Conservation (phyloP, 331 rosid genomes). For the Pyracantha coccinea region DNA sequence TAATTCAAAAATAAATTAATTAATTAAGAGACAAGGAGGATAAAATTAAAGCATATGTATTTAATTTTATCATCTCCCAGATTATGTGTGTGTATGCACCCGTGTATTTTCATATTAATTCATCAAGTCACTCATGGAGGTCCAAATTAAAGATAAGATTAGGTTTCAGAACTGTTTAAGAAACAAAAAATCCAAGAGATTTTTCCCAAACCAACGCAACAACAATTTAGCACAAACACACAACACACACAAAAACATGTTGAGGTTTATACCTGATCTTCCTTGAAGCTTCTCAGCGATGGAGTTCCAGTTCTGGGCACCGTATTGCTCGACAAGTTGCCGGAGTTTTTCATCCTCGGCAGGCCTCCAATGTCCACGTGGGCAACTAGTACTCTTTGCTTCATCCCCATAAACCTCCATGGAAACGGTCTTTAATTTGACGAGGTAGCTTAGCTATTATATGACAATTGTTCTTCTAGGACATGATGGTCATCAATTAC, state of each 20-base stretch:
- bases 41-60: background rate
- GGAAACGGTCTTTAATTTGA: background rate
- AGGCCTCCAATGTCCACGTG: constrained; percentile 92
- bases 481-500: background rate
- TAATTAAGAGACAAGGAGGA: background rate
- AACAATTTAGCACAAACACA: background rate
- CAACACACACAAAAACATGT: background rate
- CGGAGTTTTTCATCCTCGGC: constrained; percentile 83
- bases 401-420: constrained; percentile 66
- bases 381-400: constrained; percentile 36
- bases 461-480: background rate
- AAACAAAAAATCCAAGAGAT: background rate
- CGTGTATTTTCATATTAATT: background rate
- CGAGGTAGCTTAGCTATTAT: background rate
- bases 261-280: constrained; percentile 68
- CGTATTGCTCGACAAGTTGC: constrained; percentile 66
- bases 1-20: background rate
- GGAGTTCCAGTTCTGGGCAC: constrained; percentile 95
- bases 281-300: constrained; percentile 93
- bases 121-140: background rate
- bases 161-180: background rate
- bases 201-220: background rate
- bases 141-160: background rate
- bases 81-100: background rate
- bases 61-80: background rate